Conservation (phyloP, 108 stramenopile species). For the Poteriospumella lacustris region DNA sequence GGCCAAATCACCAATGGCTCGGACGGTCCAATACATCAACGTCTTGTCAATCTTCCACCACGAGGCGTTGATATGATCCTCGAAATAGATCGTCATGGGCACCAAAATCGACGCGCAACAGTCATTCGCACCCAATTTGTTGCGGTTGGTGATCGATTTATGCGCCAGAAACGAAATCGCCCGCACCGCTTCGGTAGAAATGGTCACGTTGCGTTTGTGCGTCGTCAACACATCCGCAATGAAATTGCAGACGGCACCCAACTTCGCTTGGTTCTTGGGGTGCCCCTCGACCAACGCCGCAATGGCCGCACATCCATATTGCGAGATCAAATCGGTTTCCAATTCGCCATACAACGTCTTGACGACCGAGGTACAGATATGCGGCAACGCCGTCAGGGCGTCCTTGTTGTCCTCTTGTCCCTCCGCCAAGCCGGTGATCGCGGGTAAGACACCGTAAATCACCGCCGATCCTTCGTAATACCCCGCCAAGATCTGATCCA, state of each 20-base stretch:
- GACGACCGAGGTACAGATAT: neutral
- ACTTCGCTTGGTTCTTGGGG: neutral
- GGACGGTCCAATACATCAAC: neutral
- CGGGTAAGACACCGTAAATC: neutral
- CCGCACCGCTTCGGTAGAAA: neutral
- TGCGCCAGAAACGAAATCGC: neutral
- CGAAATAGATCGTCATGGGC: neutral
- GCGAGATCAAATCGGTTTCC: neutral
- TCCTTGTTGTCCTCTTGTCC: neutral
- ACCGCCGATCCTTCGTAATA: neutral
- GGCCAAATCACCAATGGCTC: slow-evolving; percentile 2
- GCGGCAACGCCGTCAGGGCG: neutral
- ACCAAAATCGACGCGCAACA: neutral
- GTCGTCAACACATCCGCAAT: neutral
- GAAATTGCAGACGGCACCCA: neutral
- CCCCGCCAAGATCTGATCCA: neutral
- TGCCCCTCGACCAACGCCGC: neutral
- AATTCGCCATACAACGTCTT: neutral
- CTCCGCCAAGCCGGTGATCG: neutral
- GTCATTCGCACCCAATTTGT: neutral
- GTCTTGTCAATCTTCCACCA: neutral
- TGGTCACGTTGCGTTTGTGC: neutral
- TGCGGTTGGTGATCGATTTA: neutral
- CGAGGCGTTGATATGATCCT: neutral
- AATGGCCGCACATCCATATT: neutral